Conservation (phyloP, 768 basidiomycete genomes). For the Suillus clintonianus region DNA sequence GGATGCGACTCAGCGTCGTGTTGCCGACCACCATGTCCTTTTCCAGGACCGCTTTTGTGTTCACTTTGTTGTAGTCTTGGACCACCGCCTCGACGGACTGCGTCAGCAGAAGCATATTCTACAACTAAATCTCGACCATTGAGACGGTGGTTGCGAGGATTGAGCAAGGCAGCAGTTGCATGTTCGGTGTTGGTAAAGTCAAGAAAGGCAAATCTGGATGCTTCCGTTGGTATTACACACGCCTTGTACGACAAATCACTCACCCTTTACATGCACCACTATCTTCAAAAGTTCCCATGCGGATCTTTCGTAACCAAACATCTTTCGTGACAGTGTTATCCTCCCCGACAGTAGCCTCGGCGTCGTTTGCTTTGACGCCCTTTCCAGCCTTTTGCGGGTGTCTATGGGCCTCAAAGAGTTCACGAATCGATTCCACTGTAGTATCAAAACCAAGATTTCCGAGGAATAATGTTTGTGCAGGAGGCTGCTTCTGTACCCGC, state of each 20-base stretch:
- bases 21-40: constrained; percentile 12
- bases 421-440: constrained; percentile 73
- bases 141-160: constrained; percentile 81
- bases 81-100: constrained; percentile 77
- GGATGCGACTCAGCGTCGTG: constrained; percentile 3
- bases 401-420: constrained; percentile 72
- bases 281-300: constrained; percentile 97
- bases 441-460: constrained; percentile 94
- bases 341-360: constrained; percentile 26
- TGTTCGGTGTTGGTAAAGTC: constrained; percentile 82
- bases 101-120: constrained; percentile 87
- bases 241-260: constrained; percentile 19
- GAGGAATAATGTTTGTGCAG: constrained; percentile 85
- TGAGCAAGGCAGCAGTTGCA: constrained; percentile 80
- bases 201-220: constrained; percentile 83
- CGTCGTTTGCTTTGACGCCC: constrained; percentile 34
- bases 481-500: constrained; percentile 74
- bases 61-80: constrained; percentile 24
- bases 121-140: constrained; percentile 85
- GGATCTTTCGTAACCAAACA: constrained; percentile 74
- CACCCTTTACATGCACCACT: constrained; percentile 95
- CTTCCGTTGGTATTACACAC: background rate
- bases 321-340: constrained; percentile 30
- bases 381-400: constrained; percentile 29
- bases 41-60: constrained; percentile 4